These are phyloP conservation scores for Aegilops tauschii DNA, from an alignment of 176 grass and related monocot species.

Conservation along the genomic window DNA sequence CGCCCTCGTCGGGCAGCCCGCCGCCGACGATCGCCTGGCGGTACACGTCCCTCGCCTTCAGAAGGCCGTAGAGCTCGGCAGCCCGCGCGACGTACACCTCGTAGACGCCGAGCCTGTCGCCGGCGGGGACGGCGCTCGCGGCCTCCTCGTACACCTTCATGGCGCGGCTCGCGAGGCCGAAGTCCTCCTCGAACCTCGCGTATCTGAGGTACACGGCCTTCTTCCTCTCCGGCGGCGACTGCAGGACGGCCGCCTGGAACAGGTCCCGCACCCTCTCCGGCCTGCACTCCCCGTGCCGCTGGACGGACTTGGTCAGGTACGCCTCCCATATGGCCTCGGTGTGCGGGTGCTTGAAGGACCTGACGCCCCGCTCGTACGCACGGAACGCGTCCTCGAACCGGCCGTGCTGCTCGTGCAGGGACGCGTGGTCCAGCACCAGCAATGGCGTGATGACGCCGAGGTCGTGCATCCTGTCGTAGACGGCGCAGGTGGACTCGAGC, in stretches of 20 bases:
- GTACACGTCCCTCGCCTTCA: constrained; percentile 59
- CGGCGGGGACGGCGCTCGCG: constrained; percentile 31
- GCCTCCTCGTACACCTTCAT: constrained; percentile 71
- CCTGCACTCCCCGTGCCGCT: constrained; percentile 48
- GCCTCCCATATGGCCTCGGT: constrained; percentile 65
- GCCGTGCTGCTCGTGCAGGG: constrained; percentile 38
- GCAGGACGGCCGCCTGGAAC: constrained; percentile 56
- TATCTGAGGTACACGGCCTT: constrained; percentile 58
- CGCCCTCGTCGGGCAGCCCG: constrained; percentile 45
- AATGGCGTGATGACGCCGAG: constrained; percentile 53
- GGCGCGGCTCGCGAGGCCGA: constrained; percentile 54
- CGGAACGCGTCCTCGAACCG: constrained; percentile 86
- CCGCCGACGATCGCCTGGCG: constrained; percentile 41
- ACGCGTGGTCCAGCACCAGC: constrained; percentile 66
- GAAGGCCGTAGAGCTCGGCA: constrained; percentile 46
- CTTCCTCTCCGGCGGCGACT: constrained; percentile 43
- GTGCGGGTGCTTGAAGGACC: constrained; percentile 64
- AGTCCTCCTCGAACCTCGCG: constrained; percentile 75
- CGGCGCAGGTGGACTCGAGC: constrained; percentile 49
- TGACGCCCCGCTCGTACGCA: constrained; percentile 66
- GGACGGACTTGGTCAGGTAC: constrained; percentile 59
- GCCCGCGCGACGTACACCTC: constrained; percentile 59
- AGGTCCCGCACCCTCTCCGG: constrained; percentile 65
- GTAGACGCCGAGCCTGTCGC: constrained; percentile 69
- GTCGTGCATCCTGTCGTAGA: constrained; percentile 65